Evolutionary conservation across 1,284 basidiomycete species (phyloP).

Genomic region (Hymenochaete sp.): DNA sequence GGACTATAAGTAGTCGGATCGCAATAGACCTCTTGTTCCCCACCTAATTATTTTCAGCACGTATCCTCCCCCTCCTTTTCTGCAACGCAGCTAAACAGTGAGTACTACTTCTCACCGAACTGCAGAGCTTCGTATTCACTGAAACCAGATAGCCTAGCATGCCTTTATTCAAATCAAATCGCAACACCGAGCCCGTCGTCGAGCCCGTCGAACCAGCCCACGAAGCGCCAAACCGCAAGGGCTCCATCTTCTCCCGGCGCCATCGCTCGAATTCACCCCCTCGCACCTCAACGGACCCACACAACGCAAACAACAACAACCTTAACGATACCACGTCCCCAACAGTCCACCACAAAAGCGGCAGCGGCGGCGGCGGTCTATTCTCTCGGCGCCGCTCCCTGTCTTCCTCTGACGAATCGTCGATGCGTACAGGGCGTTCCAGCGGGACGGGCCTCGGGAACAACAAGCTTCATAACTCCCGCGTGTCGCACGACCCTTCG

Average conservation of each 20-base stretch:
- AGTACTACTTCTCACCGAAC: too few species aligned
- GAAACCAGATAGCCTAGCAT: slow-evolving; percentile 1
- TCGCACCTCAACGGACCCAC: background rate
- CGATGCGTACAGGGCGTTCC: background rate
- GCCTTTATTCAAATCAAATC: slow-evolving; percentile 9
- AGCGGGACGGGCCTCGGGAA: background rate
- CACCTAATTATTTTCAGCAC: too few species aligned
- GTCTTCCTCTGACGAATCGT: slow-evolving; percentile 9
- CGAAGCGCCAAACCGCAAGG: slow-evolving; percentile 2
- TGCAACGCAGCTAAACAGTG: too few species aligned
- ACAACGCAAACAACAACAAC: background rate
- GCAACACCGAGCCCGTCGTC: background rate
- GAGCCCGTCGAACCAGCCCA: background rate
- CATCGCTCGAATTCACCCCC: slow-evolving; percentile 8
- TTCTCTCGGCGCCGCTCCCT: slow-evolving; percentile 10
- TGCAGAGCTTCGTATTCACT: too few species aligned
- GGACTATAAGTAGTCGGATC: too few species aligned
- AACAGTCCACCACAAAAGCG: background rate
- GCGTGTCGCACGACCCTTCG: slow-evolving; percentile 37
- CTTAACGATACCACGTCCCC: background rate
- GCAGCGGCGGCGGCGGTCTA: slow-evolving; percentile 2
- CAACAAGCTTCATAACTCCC: too few species aligned
- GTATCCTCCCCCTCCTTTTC: too few species aligned
- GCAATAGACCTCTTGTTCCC: too few species aligned
- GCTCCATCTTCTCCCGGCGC: slow-evolving; percentile 9